phyloP scores from a whole-genome alignment of 2,329 filamentous ascomycete species.

The Chrysoporthe deuterocubensis region DNA sequence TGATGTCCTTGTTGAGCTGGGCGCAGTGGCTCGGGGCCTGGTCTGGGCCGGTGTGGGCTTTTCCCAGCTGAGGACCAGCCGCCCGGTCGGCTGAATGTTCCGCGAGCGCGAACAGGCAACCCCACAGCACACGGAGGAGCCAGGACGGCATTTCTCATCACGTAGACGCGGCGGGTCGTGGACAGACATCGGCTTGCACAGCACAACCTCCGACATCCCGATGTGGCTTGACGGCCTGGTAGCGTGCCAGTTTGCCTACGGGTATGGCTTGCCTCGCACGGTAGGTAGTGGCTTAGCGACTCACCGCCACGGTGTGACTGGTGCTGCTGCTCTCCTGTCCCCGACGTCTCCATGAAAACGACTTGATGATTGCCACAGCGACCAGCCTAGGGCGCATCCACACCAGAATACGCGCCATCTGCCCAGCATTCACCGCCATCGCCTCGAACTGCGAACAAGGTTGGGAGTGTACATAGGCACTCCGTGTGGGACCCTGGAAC shows the following conservation, averaged over 20 bases:
- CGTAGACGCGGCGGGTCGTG: too few relatives aligned
- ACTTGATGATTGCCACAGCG: neutral
- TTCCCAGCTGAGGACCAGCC: slow-evolving; percentile 1
- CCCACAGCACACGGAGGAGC: neutral
- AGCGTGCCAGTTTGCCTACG: neutral
- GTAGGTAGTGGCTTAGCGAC: neutral
- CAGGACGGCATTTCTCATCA: neutral
- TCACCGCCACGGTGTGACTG: slow-evolving; percentile 1
- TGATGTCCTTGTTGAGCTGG: slow-evolving; percentile 9
- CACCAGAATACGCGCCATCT: neutral
- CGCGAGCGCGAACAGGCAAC: neutral
- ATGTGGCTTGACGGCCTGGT: slow-evolving; percentile 6
- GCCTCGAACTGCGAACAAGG: neutral
- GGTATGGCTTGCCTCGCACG: neutral
- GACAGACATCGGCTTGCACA: neutral
- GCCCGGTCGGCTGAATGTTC: slow-evolving; percentile 9
- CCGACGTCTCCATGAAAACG: neutral
- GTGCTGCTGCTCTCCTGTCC: neutral
- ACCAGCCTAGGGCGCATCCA: neutral
- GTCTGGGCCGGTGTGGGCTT: neutral
- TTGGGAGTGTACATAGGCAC: neutral
- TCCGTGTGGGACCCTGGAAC: neutral
- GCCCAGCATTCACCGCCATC: neutral
- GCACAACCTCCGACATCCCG: slow-evolving; percentile 18
- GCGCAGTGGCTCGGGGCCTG: neutral